A percentile compares a stretch with the other conserved stretches of the same genome.
These are phyloP conservation scores for Paraphoma sp. DNA, from an alignment of 2,329 filamentous ascomycete species.

Conservation along the genomic window DNA sequence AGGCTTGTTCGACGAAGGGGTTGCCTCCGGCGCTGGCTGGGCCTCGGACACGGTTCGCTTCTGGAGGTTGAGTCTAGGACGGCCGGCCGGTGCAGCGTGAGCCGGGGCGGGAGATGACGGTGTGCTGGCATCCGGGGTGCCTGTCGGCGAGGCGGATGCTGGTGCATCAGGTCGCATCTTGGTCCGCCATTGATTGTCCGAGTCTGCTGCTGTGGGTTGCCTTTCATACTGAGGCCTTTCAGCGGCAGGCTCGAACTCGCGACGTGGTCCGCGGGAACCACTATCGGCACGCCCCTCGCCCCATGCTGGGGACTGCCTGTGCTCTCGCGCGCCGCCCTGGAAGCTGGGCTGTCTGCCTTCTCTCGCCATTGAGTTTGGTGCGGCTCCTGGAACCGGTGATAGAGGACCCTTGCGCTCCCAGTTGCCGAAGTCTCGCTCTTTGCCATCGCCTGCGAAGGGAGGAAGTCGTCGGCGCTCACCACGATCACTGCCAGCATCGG, in stretches of 20 bases:
- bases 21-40: conserved; percentile 54
- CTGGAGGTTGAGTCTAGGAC: conserved; percentile 84
- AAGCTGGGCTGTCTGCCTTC: conserved; percentile 65
- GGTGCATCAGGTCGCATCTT: conserved; percentile 85
- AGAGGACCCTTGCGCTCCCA: conserved; percentile 97
- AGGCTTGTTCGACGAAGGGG: conserved; percentile 69
- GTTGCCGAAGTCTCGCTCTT: conserved; percentile 79
- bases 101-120: conserved; percentile 75
- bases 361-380: conserved; percentile 41
- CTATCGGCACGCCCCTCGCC: conserved; percentile 73
- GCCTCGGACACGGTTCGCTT: conserved; percentile 91
- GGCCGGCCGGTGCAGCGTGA: conserved; percentile 64
- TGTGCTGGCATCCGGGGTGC: conserved; percentile 75
- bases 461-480: conserved; percentile 70
- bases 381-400: conserved; percentile 66
- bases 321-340: conserved; percentile 49
- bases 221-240: conserved; percentile 68
- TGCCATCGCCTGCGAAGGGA: conserved; percentile 73
- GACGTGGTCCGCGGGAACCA: conserved; percentile 78
- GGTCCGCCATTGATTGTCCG: conserved; percentile 90
- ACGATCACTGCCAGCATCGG: conserved; percentile 66
- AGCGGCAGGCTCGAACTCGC: conserved; percentile 64
- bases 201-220: conserved; percentile 83
- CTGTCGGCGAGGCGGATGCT: conserved; percentile 64
- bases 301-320: conserved; percentile 73